Evolutionary conservation across 2,329 filamentous ascomycete genomes (phyloP), one percentile per base, ranked within the genome.

Genomic region (Trematosphaeria pertusa): DNA sequence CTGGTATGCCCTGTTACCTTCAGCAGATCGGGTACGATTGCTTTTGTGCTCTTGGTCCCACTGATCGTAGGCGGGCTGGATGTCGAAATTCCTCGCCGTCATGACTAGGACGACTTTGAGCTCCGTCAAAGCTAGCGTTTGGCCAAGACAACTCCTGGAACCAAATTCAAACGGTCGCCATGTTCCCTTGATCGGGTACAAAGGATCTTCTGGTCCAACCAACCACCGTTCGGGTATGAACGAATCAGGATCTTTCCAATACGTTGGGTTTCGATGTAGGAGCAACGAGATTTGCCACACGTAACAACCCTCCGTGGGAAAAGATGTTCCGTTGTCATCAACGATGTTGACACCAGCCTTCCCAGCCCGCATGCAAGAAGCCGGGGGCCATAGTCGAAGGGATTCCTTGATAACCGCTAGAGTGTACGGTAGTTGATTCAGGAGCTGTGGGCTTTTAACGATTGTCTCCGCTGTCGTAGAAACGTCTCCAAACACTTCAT

Each of bases 111-210:
- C 24, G 8, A 32, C 17, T 21, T 57, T 58, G 15, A 61, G 41
- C 36, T 62, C 58, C 5, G 55, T 40, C 24, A 53, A 35, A 9
- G 48, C 48, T 4, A 64, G 38, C 10, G 53, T 55, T n/a, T 64
- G 58, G 2, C 59, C 59, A 4, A 63, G 50, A 22, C 62, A 63
- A 30, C 55, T 54, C 3, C 56, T 38, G 1, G 67, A 64, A 0
- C 75, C 75, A 4, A 62, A 48, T 30, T 75, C 71, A 43, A 78
- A 78, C 0, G 73, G 64, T 5, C 69, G 58, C 52, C 55, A 75
- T 7, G 62, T 67, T 1, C 55, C 38, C 3, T 43, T 28, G 12
- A 39, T 50, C 2, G 55, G 21, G 44, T 40, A 46, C n/a, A 56
- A 43, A 1, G 18, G 43, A 9, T 61, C 45, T 7, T 48, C 52